Percentiles rank a stretch among this genome's conserved stretches.
Evolutionary conservation across 192 early-diverging fungal genomes (phyloP).

Genomic region (Anaeromyces robustus): DNA sequence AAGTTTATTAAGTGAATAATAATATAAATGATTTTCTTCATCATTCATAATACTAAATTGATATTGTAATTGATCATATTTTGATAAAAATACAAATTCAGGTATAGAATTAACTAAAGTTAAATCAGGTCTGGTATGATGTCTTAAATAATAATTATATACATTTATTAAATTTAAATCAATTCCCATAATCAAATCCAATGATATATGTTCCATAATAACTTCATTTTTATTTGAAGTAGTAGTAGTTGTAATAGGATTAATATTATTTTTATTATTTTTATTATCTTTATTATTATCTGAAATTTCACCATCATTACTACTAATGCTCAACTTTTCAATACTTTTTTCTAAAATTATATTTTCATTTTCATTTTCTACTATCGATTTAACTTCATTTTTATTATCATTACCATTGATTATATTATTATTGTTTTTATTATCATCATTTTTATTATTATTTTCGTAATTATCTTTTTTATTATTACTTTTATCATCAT

Average conservation of each 20-base stretch:
- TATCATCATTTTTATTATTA: too few species aligned
- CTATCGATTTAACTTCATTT: too few species aligned
- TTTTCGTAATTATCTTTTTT: too few species aligned
- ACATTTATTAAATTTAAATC: background rate
- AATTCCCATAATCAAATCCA: background rate
- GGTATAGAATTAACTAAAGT: background rate
- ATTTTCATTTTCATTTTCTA: too few species aligned
- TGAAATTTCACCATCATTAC: too few species aligned
- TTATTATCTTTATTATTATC: too few species aligned
- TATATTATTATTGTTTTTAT: background rate
- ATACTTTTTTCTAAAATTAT: too few species aligned
- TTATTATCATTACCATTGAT: too few species aligned
- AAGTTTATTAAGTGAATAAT: background rate
- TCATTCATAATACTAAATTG: background rate
- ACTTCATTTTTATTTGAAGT: background rate
- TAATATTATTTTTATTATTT: too few species aligned
- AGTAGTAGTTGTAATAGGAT: too few species aligned
- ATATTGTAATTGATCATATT: background rate
- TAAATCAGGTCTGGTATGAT: background rate
- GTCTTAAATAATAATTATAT: background rate
- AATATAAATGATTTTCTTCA: background rate
- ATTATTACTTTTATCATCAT: background rate
- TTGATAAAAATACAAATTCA: background rate
- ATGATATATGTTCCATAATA: background rate
- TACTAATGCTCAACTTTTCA: too few species aligned